These are phyloP conservation scores for Diatrype stigma DNA, from an alignment of 2,329 filamentous ascomycete genomes.

Conservation along the genomic window DNA sequence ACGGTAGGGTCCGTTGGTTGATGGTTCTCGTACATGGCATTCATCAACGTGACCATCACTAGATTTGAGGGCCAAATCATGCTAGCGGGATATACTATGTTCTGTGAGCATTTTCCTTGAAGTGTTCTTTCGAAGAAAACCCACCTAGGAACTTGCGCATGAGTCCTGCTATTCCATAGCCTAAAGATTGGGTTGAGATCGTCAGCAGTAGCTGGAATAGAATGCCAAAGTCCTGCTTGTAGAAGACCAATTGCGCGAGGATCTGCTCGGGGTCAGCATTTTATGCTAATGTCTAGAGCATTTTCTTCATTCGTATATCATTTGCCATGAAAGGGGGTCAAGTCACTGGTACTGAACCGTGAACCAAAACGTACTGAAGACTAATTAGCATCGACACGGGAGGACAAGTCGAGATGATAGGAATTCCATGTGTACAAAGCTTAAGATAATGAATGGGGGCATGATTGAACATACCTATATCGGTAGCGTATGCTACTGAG, in stretches of 20 bases:
- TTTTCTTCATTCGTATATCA: not conserved
- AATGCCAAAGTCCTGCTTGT: constrained; percentile 65
- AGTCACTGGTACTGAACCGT: not conserved
- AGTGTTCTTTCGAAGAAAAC: constrained; percentile 8
- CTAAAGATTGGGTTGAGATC: constrained; percentile 65
- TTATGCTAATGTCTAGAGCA: not conserved
- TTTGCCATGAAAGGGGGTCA: not conserved
- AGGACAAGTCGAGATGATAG: not conserved
- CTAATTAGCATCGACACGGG: not conserved
- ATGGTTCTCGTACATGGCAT: constrained; percentile 65
- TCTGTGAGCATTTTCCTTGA: constrained; percentile 6
- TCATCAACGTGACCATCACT: constrained; percentile 63
- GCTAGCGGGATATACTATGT: constrained; percentile 56
- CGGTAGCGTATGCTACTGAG: constrained; percentile 66
- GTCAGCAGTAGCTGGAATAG: constrained; percentile 62
- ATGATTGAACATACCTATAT: constrained; percentile 40
- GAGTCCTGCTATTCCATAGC: constrained; percentile 66
- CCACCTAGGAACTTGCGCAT: constrained; percentile 59
- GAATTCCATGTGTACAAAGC: not conserved
- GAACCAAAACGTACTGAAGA: not conserved
- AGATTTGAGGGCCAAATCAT: constrained; percentile 74
- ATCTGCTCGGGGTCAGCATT: constrained; percentile 31
- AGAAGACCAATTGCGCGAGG: constrained; percentile 66
- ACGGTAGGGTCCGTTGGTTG: constrained; percentile 45
- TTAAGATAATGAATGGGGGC: not conserved